Conservation (phyloP, 139 green algal genomes). For the Chlamydomonas urium region DNA sequence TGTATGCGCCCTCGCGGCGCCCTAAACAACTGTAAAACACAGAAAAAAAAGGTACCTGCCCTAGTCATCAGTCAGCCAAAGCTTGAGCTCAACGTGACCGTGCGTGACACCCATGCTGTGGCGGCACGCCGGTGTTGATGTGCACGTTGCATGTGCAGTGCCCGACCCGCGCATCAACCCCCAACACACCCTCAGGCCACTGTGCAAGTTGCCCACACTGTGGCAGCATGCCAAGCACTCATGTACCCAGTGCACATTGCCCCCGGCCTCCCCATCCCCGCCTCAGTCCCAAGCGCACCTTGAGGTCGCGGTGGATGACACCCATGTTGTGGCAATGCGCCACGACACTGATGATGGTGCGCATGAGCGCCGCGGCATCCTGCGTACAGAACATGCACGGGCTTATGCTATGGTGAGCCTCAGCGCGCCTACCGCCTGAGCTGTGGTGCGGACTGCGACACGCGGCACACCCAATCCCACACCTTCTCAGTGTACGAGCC, state of each 20-base stretch:
- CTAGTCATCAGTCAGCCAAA: no score
- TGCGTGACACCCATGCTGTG: no score
- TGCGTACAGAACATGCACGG: no score
- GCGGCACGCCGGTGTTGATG: not conserved
- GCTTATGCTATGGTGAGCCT: no score
- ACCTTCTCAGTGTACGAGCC: slow-evolving; percentile 88
- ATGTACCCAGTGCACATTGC: not conserved
- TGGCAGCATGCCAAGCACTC: not conserved
- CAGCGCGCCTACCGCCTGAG: no score
- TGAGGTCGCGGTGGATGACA: slow-evolving; percentile 85
- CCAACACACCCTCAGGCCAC: not conserved
- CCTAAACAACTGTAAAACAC: no score
- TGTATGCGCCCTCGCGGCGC: no score
- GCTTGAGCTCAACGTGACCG: no score
- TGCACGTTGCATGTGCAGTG: not conserved
- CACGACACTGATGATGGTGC: slow-evolving; percentile 81
- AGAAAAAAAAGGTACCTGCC: no score
- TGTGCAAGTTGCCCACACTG: not conserved
- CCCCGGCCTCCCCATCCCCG: not conserved
- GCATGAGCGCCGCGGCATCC: slow-evolving; percentile 45
- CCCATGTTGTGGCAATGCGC: slow-evolving; percentile 87
- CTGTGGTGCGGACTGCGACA: no score
- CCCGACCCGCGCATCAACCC: not conserved
- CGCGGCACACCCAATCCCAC: no score
- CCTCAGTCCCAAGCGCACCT: slow-evolving; percentile 20